Evolutionary conservation across 371 early-diverging fungal genomes (phyloP), one percentile per base, ranked within the genome.

Genomic region (Lichtheimia ramosa): DNA sequence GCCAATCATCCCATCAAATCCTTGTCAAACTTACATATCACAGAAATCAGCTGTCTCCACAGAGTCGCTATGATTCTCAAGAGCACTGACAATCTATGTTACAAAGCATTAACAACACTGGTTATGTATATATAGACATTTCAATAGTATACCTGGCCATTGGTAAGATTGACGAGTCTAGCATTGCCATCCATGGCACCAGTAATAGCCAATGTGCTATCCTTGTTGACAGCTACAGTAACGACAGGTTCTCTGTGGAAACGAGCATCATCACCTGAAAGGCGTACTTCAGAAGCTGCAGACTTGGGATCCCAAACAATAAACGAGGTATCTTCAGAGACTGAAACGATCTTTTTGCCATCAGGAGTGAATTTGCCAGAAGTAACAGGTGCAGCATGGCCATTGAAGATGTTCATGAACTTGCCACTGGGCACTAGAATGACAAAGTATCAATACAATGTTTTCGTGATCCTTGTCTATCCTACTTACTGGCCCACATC

Each of bases 221-320:
- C 96, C 40, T 79, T 70, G 62, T 89, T 86, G 15, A 94, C 79
- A 7, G 83, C 88, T 3, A 97, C 64, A 43, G 86, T 77, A 3
- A 91, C 92, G 52, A 98, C 86, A n/a, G 83, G 83, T 27, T 88
- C 90, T 43, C 83, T 75, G 70, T 95, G 94, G 84, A 96, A 96
- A 54, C 98, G 87, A 28, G 86, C 89, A 73, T 97, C 95, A 0
- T 88, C 86, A 8, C 86, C 68, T 4, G 85, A 76, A 42, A 92
- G 66, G 49, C 82, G 81, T 42, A 73, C 61, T 65, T 85, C 71
- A 0, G 92, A 86, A 10, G 73, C 62, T 2, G 94, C 94, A 6
- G 92, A 85, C 70, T 92, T 92, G 34, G 99, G 99, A 67, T 97
- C 96, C 96, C 96, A 98, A 4, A 93, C 72, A 27, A 92, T 90